A percentile compares a stretch with the other conserved stretches of the same genome.
Conservation (phyloP, 2,329 filamentous ascomycete genomes). For the Immersiporthe knoxdaviesiana region DNA sequence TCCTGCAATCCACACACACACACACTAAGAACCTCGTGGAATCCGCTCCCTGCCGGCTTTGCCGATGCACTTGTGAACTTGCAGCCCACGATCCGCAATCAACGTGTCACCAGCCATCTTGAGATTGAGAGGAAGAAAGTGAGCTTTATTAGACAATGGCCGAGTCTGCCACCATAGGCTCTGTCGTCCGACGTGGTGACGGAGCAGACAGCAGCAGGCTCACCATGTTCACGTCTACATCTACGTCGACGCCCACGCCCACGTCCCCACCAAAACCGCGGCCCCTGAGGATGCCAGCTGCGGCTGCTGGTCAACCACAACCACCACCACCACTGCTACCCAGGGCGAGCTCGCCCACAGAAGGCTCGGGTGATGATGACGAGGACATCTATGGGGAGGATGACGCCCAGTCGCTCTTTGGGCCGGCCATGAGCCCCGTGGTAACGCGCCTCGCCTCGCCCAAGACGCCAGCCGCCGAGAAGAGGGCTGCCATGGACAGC, state of each 20-base stretch:
- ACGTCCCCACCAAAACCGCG: conserved; percentile 12
- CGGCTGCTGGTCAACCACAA: conserved; percentile 6
- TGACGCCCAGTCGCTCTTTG: conserved; percentile 62
- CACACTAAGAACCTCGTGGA: not conserved
- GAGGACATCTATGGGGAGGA: conserved; percentile 52
- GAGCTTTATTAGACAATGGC: not conserved
- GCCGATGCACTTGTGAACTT: conserved; percentile 13
- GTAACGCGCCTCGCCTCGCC: conserved; percentile 60
- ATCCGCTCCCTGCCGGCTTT: conserved; percentile 19
- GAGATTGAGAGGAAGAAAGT: not conserved
- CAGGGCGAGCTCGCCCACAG: conserved; percentile 24
- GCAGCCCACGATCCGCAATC: not conserved
- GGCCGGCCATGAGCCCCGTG: conserved; percentile 59
- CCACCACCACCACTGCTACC: not conserved
- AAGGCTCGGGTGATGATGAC: conserved; percentile 40
- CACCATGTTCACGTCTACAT: not conserved
- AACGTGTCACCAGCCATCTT: not conserved
- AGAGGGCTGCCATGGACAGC: conserved; percentile 57
- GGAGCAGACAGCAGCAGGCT: conserved; percentile 5
- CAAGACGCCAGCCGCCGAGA: conserved; percentile 61
- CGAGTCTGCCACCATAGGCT: not conserved
- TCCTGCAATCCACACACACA: conserved; percentile 1
- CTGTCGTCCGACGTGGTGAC: not conserved
- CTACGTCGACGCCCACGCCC: not conserved
- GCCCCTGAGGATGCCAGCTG: conserved; percentile 7